These are phyloP conservation scores for Xylaria arbuscula DNA, from an alignment of 2,329 filamentous ascomycete genomes.

Conservation along the genomic window DNA sequence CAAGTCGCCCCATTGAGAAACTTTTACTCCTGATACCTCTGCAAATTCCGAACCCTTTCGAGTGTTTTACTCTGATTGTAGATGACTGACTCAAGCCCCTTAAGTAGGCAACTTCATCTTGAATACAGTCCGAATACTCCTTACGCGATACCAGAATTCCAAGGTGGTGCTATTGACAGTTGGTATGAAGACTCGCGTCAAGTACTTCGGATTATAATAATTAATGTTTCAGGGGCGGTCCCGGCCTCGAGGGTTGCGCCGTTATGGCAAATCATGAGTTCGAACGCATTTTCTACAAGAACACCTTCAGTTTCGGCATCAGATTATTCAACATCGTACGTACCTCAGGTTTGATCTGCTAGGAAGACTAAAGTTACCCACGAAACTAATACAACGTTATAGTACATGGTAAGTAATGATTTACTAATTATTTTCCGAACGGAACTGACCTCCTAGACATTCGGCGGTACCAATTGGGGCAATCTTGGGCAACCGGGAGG, in stretches of 20 bases:
- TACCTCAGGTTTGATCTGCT: not conserved
- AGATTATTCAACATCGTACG: conserved; percentile 70
- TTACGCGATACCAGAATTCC: conserved; percentile 61
- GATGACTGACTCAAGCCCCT: too few relatives aligned
- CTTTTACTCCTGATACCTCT: too few relatives aligned
- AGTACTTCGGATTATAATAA: conserved; percentile 68
- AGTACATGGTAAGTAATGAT: conserved; percentile 56
- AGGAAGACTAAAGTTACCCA: not conserved
- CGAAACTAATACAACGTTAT: conserved; percentile 56
- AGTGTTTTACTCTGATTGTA: too few relatives aligned
- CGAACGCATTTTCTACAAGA: conserved; percentile 83
- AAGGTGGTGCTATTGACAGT: conserved; percentile 63
- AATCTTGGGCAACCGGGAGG: conserved; percentile 77
- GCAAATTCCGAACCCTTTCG: too few relatives aligned
- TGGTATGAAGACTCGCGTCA: conserved; percentile 18
- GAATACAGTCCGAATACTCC: conserved; percentile 40
- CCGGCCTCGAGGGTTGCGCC: conserved; percentile 72
- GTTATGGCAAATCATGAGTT: conserved; percentile 77
- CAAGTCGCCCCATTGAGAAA: too few relatives aligned
- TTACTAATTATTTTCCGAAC: not conserved
- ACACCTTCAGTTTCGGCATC: conserved; percentile 63
- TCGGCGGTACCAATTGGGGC: conserved; percentile 86
- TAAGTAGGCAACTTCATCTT: conserved; percentile 29
- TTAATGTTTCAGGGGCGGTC: conserved; percentile 78
- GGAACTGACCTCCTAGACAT: conserved; percentile 59